Base-by-base conservation (phyloP, 2,329 filamentous ascomycete genomes). In the Chaetomiaceae sp. region DNA sequence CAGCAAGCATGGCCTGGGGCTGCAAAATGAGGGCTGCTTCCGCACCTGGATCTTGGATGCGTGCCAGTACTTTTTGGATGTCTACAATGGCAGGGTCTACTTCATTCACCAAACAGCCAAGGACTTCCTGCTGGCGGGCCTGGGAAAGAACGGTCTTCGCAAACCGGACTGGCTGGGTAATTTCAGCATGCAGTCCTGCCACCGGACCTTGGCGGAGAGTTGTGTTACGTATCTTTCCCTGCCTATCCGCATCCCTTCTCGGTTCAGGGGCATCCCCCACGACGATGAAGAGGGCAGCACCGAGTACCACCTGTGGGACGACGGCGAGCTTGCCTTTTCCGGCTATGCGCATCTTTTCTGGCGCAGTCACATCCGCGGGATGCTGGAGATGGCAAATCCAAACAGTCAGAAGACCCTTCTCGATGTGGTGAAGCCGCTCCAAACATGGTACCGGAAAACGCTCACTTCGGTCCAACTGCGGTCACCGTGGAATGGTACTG, bases 101-200 rank as follows among this genome's bases (percentile, higher is more conserved):
- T 57, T 57, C 37, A 57, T 57, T 21, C 55, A 57, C 34, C 46
- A 56, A n/a, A 56, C 49, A 5, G 51, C 50, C 6, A 53, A 59
- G 39, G 55, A 58, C 35, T 58, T 54, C n/a, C 44, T 58, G 6
- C 46, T 58, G 16, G 48, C 41, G 2, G 40, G 34, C 13, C 25
- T 48, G 0, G 30, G 19, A 7, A 44, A 44, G 27, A 31, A 48
- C 8, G 41, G 34, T 6, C 30, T 30, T 4, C 17, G 19, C 2
- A 54, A 56, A 19, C 56, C 56, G 2, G 43, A 30, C 20, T 58
- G 56, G 56, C 14, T 58, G 16, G 54, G 56, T 1, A 39, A 54
- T 7, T 56, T 58, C 17, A 53, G 39, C 9, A 27, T 53, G 14
- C 39, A 48, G 23, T n/a, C 33, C 17, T 58, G 56, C 34, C 54